Base-by-base conservation (phyloP, 495 filamentous ascomycete species). In the Daldinia caldariorum region DNA sequence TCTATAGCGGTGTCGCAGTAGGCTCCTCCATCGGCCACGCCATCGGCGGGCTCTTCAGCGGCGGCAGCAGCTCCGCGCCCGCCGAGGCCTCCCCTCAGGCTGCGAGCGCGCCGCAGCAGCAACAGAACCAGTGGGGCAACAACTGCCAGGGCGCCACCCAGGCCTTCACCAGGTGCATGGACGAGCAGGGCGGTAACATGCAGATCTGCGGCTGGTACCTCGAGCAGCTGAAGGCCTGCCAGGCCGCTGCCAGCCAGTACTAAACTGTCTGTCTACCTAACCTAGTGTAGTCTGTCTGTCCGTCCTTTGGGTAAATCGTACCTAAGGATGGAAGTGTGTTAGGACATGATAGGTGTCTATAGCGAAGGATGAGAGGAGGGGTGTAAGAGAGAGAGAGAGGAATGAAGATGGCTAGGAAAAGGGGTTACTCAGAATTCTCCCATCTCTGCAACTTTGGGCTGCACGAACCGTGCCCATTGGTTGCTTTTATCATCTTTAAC, bases 141-240 rank as follows among this genome's bases (percentile, higher is more conserved):
- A 85, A 90, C 82, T 99, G 95, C 81, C 87, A 89, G 61, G 86
- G 83, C 13, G 94, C 96, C 72, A 90, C 93, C 31, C 89, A 88
- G 79, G 86, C 85, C 80, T 97, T 99, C 88, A 93, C 93, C 68
- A 89, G 90, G 82, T 99, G 95, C 87, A 88, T 99, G 88, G 93
- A 97, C 77, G 90, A 99, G 73, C 90, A 99, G 79, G 80, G 88
- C 74, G 96, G 96, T 62, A 91, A 95, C 79, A 89, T 98, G 90
- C 89, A 91, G 79, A 97, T 97, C 74, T 99, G 95, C 83, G 89
- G 90, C 68, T 99, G 95, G 95, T 99, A 99, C 79, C 80, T 99
- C 74, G 94, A 98, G 80, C 95, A 99, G 87, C 84, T 99, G 79
- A 97, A 97, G 86, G 92, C 94, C 57, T 98, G 94, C 86, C 94